phyloP scores from a whole-genome alignment of 2,329 filamentous ascomycete genomes.

The Catunica adiposa region DNA sequence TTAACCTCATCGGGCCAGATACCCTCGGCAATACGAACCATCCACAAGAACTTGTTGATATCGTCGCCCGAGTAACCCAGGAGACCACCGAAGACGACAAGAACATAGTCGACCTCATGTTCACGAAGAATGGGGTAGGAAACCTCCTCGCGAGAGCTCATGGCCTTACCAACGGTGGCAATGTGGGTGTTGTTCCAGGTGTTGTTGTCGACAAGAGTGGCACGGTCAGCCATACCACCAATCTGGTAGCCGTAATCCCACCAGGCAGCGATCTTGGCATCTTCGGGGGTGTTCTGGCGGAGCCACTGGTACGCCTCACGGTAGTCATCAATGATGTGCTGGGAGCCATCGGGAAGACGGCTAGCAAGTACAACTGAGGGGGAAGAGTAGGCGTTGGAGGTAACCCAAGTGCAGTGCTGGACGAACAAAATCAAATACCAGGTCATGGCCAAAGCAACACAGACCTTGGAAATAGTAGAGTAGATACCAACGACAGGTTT shows the following conservation, averaged over 20 bases:
- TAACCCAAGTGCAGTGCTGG: constrained; percentile 97
- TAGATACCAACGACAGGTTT: constrained; percentile 72
- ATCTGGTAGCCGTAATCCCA: constrained; percentile 99
- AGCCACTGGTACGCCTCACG: constrained; percentile 99
- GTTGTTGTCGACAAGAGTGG: constrained; percentile 97
- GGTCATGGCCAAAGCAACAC: constrained; percentile 56
- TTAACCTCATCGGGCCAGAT: constrained; percentile 99
- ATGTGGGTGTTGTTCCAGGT: constrained; percentile 99
- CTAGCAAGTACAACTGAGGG: constrained; percentile 93
- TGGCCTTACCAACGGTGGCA: constrained; percentile 95
- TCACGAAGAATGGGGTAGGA: constrained; percentile 97
- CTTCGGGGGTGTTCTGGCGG: constrained; percentile 83
- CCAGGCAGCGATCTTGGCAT: constrained; percentile 99
- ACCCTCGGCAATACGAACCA: constrained; percentile 96
- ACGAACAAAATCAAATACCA: constrained; percentile 86
- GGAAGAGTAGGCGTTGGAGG: constrained; percentile 95
- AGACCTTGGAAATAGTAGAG: constrained; percentile 57
- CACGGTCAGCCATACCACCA: constrained; percentile 95
- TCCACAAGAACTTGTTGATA: constrained; percentile 99
- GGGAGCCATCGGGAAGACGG: constrained; percentile 78
- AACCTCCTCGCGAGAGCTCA: constrained; percentile 94
- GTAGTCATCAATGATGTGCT: constrained; percentile 98
- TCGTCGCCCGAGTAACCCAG: constrained; percentile 96
- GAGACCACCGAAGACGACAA: constrained; percentile 90
- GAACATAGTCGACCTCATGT: constrained; percentile 97